These are phyloP conservation scores for Annona cherimola DNA, from an alignment of 164 flowering plant species.

Conservation along the genomic window DNA sequence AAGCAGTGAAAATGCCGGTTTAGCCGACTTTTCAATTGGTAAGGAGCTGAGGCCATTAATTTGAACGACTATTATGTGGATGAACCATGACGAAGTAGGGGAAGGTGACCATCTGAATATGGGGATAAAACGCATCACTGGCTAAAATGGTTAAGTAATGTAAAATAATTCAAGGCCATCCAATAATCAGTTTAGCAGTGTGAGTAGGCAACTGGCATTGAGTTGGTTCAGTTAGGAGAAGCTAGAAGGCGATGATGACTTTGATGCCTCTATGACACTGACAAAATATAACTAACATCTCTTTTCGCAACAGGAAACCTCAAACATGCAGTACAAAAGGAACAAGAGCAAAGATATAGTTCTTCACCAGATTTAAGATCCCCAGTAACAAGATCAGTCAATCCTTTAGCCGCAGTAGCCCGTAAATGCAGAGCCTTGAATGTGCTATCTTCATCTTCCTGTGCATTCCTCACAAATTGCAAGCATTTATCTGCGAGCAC, in stretches of 20 bases:
- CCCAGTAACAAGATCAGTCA: conserved; percentile 62
- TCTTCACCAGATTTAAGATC: conserved; percentile 33
- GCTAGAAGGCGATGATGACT: too few species aligned
- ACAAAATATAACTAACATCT: too few species aligned
- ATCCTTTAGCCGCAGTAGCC: conserved; percentile 64
- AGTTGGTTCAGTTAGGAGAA: too few species aligned
- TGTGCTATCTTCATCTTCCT: conserved; percentile 12
- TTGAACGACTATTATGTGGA: neutral
- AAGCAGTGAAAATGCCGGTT: too few species aligned
- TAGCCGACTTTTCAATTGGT: neutral
- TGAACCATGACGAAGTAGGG: neutral
- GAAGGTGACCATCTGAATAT: neutral
- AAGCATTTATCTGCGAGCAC: conserved; percentile 59
- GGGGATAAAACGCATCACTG: neutral
- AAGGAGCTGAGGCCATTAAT: neutral
- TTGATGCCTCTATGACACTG: too few species aligned
- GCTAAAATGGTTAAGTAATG: neutral
- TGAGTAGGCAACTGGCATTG: neutral
- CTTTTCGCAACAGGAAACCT: neutral
- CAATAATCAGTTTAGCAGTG: neutral
- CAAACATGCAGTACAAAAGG: neutral
- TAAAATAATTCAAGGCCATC: neutral
- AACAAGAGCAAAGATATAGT: neutral
- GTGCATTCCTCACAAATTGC: conserved; percentile 29
- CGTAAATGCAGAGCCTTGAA: conserved; percentile 34